These are phyloP conservation scores for Mrakia gelida DNA, from an alignment of 768 basidiomycete genomes.

Conservation along the genomic window DNA sequence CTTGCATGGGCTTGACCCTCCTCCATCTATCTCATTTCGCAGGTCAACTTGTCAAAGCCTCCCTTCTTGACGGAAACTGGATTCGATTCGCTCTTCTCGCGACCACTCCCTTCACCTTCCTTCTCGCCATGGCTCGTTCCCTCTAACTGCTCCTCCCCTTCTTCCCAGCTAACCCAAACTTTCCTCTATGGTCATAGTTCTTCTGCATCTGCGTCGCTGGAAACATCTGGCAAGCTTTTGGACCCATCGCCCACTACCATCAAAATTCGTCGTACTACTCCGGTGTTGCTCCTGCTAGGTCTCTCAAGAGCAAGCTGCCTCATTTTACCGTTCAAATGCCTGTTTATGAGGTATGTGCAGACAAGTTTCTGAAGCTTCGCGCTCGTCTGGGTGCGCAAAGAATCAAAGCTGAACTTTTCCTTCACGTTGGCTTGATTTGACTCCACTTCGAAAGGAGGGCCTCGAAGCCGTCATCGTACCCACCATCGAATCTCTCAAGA, in stretches of 20 bases:
- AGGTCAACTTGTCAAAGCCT: constrained; percentile 63
- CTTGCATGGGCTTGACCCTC: constrained; percentile 13
- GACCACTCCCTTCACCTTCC: constrained; percentile 67
- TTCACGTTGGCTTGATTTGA: background rate
- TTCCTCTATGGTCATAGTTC: constrained; percentile 36
- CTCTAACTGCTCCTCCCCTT: background rate
- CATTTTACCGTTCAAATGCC: constrained; percentile 35
- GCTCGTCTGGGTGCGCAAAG: too few species aligned
- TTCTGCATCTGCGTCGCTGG: constrained; percentile 41
- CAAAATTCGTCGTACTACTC: constrained; percentile 43
- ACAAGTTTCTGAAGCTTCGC: background rate
- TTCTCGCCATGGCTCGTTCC: constrained; percentile 52
- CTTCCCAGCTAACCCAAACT: background rate
- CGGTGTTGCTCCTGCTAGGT: constrained; percentile 21
- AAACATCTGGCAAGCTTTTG: constrained; percentile 43
- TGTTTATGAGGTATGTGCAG: constrained; percentile 35
- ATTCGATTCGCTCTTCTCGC: constrained; percentile 62
- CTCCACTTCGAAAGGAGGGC: constrained; percentile 22
- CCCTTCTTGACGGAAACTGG: constrained; percentile 60
- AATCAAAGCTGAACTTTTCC: background rate
- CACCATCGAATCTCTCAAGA: constrained; percentile 57
- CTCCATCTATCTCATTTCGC: constrained; percentile 39
- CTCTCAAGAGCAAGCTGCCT: constrained; percentile 22
- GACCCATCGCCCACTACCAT: constrained; percentile 43
- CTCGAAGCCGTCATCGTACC: constrained; percentile 37